Evolutionary conservation across 257 asterid species (phyloP), one percentile per base, ranked within the genome.

Genomic region (Solanum clarkiae): DNA sequence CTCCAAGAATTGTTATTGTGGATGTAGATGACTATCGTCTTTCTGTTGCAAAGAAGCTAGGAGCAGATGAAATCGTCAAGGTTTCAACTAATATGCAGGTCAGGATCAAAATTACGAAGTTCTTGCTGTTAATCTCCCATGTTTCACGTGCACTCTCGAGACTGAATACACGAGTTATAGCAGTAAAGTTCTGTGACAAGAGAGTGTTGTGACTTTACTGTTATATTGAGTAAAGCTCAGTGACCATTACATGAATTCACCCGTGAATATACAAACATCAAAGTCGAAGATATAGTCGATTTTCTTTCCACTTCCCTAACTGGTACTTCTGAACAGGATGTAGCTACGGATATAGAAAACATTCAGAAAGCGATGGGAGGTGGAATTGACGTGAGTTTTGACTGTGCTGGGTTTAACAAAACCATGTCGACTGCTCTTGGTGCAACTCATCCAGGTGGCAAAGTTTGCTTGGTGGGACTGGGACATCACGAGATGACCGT

Each of bases 391-490:
- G 89, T 92, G 83, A 93, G 88, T 72, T 90, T 96, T 51, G 99
- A 96, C 88, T 96, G 99, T 88, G 98, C 95, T 6, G 98, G 99
- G 20, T 91, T 94, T 56, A 91, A 84, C 69, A 96, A 96, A 80
- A 96, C 98, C 26, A 95, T 96, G 99, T 85, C 97, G 10, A 95
- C 98, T 0, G 98, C 97, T 51, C 92, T 96, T n/a, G 87, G 89
- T 11, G 98, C 98, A 26, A 96, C 98, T 62, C 84, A 89, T 22
- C 84, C 98, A 0, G 98, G 99, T 75, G 98, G 99, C n/a, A 94
- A 91, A 89, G 98, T 96, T 86, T 95, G 98, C 87, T 97, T 95
- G 15, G 98, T 95, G n/a, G 98, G 99, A 20, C 74, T 96, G 89
- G 98, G 97, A 10, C 98, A 94, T 84, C 86, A 82, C 1, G 91